Conservation (phyloP, 2,329 filamentous ascomycete genomes). For the Aureobasidium sp. region DNA sequence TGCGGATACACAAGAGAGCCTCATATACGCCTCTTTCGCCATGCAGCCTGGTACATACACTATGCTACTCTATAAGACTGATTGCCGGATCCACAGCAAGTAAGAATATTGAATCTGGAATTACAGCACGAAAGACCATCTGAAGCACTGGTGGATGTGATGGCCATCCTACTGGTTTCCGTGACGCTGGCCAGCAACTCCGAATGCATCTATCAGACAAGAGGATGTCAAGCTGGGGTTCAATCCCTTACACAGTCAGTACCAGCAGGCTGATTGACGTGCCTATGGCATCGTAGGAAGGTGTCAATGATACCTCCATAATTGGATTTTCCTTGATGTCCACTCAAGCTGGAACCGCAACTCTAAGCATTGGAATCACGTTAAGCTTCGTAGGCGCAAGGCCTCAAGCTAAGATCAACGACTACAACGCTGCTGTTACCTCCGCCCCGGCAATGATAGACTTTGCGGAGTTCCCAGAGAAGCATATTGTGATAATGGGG, state of each 20-base stretch:
- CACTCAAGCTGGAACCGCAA: conserved; percentile 45
- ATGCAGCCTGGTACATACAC: too few relatives aligned
- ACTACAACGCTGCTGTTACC: too few relatives aligned
- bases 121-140: too few relatives aligned
- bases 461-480: conserved; percentile 58
- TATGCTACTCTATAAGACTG: too few relatives aligned
- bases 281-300: conserved; percentile 52
- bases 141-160: too few relatives aligned
- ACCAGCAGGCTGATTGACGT: conserved; percentile 43
- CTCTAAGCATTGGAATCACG: conserved; percentile 58
- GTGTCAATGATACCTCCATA: conserved; percentile 39
- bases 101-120: too few relatives aligned
- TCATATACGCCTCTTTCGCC: too few relatives aligned
- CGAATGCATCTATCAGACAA: conserved; percentile 58
- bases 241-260: conserved; percentile 55
- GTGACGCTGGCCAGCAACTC: conserved; percentile 47
- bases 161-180: too few relatives aligned
- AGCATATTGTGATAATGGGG: conserved; percentile 48
- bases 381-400: conserved; percentile 10
- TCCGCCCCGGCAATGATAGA: conserved; percentile 47
- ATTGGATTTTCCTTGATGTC: conserved; percentile 41
- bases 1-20: too few relatives aligned
- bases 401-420: too few relatives aligned
- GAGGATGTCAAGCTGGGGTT: conserved; percentile 53
- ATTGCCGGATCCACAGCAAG: too few relatives aligned